Base-by-base conservation (phyloP, 768 basidiomycete species). In the Amanita brunnescens region DNA sequence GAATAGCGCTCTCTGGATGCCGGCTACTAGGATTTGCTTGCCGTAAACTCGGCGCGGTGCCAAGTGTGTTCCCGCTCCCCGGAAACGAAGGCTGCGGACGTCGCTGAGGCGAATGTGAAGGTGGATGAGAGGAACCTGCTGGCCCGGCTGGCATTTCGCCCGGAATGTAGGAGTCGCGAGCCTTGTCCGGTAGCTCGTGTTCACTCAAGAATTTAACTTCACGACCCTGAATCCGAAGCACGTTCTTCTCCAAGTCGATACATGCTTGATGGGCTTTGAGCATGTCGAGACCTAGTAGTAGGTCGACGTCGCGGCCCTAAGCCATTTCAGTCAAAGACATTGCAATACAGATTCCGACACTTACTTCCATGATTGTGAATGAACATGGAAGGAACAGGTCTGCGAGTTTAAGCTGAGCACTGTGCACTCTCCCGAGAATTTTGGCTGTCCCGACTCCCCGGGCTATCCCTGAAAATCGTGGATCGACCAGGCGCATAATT, bases 261-360 rank as follows among this genome's bases (percentile, higher is more conserved):
- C 84, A 89, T 5, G 93, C 95, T 62, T 96, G 93, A 64, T 97
- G 90, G 0, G 93, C 89, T 67, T 92, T 97, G 54, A 98, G 80
- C 96, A 98, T 98, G 75, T 99, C 96, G n/a, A 99, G 77, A 6
- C 96, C 96, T 37, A 99, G 85, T 2, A 99, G 73, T n/a, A 99
- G 81, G 62, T 98, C 95, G 41, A 98, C 92, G 52, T 88, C 84
- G 29, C 84, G 80, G 33, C 93, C 93, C 88, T 92, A 52, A 26
- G 44, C 34, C n/a, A 24, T 12, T n/a, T 56, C 26, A 43, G 34
- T 35, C 10, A 23, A 38, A 34, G 26, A 21, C 21, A 39, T n/a
- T 40, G 24, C 34, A 29, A 21, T 40, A 21, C 34, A 29, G 18
- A 20, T 2, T 33, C n/a, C 44, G 14, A 6, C 10, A 50, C 71